Evolutionary conservation across 129 eudicot species (phyloP), one percentile per base, ranked within the genome.

Genomic region (Flaveria brownii): DNA sequence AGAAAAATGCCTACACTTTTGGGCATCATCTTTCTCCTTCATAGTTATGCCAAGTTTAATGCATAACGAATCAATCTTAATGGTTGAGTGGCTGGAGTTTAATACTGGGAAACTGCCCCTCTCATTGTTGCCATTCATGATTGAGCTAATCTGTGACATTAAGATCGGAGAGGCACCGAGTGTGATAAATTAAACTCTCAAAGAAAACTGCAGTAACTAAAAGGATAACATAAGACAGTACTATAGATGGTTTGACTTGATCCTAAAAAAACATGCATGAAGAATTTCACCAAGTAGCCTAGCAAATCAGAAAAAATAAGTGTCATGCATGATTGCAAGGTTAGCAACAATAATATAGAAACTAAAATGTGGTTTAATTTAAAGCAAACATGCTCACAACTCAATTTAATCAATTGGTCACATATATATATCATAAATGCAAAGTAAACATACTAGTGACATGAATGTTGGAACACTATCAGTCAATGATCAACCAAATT

Each of bases 1-100:
- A 2, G 91, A 82, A 51, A 92, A 92, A 76, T 89, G 96, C 9
- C 77, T 78, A 51, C 85, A 78, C 42, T 86, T 71, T 42, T 59
- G 18, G 9, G 76, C 79, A 64, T 55, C 86, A 17, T 66, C 68
- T 51, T 73, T 84, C 81, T 73, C 87, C 82, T 63, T 81, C 43
- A 84, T 65, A 81, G 77, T 50, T 33, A 36, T 36, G 41, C 72
- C 83, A 70, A 90, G 88, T 56, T 92, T 84, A 60, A 89, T 74
- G 62, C 78, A 76, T 68, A 91, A 77, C 17, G 90, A 87, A 67
- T 87, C 83, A 15, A 85, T 87, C 82, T 82, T 82, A 22, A 81
- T 64, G 2, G 77, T 81, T 67, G 90, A 70, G 68, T 79, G 81
- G 11, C 45, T 66, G 54, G 89, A 65, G 80, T 76, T 84, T 22